Conservation (phyloP, 306 rosid genomes). For the Inga leiocalycina region DNA sequence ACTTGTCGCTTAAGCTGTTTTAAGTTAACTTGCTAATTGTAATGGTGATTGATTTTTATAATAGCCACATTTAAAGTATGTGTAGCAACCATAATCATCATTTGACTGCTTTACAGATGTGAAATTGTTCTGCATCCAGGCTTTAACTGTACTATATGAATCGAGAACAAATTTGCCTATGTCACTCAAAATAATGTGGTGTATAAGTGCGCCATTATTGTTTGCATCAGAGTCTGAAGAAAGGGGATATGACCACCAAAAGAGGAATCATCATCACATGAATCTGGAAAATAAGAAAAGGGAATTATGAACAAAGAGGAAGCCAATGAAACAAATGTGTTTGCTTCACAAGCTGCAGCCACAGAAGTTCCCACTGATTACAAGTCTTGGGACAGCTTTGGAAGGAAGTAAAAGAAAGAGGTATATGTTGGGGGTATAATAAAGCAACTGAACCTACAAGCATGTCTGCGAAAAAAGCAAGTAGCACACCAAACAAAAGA, state of each 20-base stretch:
- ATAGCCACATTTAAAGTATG: neutral
- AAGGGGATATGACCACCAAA: constrained; percentile 50
- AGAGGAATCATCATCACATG: constrained; percentile 31
- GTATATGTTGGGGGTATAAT: constrained; percentile 37
- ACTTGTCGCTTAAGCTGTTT: neutral
- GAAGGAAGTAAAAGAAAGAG: constrained; percentile 56
- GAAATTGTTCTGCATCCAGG: constrained; percentile 80
- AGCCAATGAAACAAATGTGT: constrained; percentile 27
- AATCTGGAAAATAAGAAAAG: constrained; percentile 37
- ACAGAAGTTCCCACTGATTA: constrained; percentile 1
- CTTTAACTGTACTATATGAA: constrained; percentile 65
- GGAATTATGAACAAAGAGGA: constrained; percentile 20
- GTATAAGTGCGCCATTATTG: constrained; percentile 71
- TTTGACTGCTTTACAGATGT: constrained; percentile 55
- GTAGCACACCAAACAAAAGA: constrained; percentile 47
- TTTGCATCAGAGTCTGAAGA: constrained; percentile 61
- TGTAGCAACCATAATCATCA: constrained; percentile 7
- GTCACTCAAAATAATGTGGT: constrained; percentile 59
- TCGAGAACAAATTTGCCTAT: constrained; percentile 50
- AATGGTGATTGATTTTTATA: neutral
- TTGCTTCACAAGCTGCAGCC: constrained; percentile 19
- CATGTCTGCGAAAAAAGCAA: constrained; percentile 31
- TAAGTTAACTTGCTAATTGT: neutral
- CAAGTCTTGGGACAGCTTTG: neutral
- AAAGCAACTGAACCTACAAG: constrained; percentile 39